These are phyloP conservation scores for Chaetomidium leptoderma DNA, from an alignment of 495 filamentous ascomycete species.

Conservation along the genomic window DNA sequence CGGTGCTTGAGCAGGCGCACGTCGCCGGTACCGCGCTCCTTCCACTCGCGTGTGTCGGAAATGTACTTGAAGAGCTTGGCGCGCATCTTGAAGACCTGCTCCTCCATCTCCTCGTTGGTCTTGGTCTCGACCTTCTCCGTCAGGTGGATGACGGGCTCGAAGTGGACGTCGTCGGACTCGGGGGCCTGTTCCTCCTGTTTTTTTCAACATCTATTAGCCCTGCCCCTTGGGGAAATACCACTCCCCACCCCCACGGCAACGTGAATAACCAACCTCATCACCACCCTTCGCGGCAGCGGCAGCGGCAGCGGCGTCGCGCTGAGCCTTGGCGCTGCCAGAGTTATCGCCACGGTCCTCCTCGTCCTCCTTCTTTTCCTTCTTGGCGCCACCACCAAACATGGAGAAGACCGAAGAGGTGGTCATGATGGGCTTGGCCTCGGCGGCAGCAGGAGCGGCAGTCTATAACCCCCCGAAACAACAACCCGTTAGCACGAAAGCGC, in stretches of 20 bases:
- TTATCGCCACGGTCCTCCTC: slow-evolving; percentile 68
- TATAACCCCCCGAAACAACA: slow-evolving; percentile 5
- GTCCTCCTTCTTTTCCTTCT: slow-evolving; percentile 74
- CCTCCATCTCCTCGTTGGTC: slow-evolving; percentile 95
- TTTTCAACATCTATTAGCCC: neutral
- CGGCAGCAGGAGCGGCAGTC: slow-evolving; percentile 11
- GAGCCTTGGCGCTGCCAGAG: slow-evolving; percentile 80
- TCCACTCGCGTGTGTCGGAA: slow-evolving; percentile 87
- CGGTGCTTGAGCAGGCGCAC: slow-evolving; percentile 95
- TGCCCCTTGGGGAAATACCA: neutral
- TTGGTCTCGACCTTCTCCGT: slow-evolving; percentile 95
- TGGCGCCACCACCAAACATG: slow-evolving; percentile 96
- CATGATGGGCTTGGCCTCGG: slow-evolving; percentile 33
- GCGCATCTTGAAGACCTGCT: slow-evolving; percentile 97
- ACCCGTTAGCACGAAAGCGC: slow-evolving; percentile 5
- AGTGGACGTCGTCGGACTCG: slow-evolving; percentile 88
- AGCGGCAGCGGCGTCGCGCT: slow-evolving; percentile 64
- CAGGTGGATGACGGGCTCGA: slow-evolving; percentile 90
- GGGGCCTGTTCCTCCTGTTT: slow-evolving; percentile 60
- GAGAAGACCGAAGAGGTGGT: slow-evolving; percentile 66
- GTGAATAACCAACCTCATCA: slow-evolving; percentile 35
- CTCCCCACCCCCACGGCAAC: neutral
- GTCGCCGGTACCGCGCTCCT: slow-evolving; percentile 97
- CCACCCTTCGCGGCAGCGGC: slow-evolving; percentile 31
- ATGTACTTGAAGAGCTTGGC: slow-evolving; percentile 99